These are phyloP conservation scores for Aspergillus sclerotiicarbonarius DNA, from an alignment of 495 filamentous ascomycete genomes.

Conservation along the genomic window DNA sequence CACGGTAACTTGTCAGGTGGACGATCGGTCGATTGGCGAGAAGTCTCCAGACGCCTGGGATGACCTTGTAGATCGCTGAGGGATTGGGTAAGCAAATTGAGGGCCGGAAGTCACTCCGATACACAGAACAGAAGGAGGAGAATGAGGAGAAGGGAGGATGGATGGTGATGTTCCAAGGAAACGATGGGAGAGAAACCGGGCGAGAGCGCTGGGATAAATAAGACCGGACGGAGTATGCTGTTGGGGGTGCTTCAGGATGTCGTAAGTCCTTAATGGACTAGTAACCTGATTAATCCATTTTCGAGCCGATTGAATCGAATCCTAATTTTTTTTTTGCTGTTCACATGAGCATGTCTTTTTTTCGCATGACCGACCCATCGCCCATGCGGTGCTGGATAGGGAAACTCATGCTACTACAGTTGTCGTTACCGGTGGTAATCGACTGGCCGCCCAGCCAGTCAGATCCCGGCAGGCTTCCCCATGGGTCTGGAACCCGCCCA, in stretches of 20 bases:
- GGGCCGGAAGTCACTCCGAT: not conserved
- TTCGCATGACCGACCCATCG: slow-evolving; percentile 16
- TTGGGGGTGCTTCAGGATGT: slow-evolving; percentile 8
- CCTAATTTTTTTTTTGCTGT: slow-evolving; percentile 25
- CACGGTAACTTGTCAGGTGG: slow-evolving; percentile 8
- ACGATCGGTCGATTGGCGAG: slow-evolving; percentile 15
- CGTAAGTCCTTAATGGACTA: slow-evolving; percentile 6
- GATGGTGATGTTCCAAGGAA: not conserved
- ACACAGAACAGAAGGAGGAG: not conserved
- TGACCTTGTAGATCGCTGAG: not conserved
- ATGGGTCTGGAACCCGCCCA: slow-evolving; percentile 22
- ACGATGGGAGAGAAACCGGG: not conserved
- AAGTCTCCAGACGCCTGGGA: not conserved
- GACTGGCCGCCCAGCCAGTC: not conserved
- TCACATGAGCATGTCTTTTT: slow-evolving; percentile 28
- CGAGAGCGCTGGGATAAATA: slow-evolving; percentile 1
- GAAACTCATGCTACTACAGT: not conserved
- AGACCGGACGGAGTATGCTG: not conserved
- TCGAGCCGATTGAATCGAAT: not conserved
- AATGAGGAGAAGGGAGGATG: not conserved
- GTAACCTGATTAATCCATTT: not conserved
- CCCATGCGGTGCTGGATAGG: slow-evolving; percentile 5
- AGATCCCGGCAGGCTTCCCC: slow-evolving; percentile 4
- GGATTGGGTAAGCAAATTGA: not conserved
- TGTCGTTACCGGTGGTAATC: slow-evolving; percentile 5